Percentiles rank a stretch among this genome's conserved stretches.
These are phyloP conservation scores for Spathaspora sp. DNA, from an alignment of 805 yeast species.

Conservation along the genomic window DNA sequence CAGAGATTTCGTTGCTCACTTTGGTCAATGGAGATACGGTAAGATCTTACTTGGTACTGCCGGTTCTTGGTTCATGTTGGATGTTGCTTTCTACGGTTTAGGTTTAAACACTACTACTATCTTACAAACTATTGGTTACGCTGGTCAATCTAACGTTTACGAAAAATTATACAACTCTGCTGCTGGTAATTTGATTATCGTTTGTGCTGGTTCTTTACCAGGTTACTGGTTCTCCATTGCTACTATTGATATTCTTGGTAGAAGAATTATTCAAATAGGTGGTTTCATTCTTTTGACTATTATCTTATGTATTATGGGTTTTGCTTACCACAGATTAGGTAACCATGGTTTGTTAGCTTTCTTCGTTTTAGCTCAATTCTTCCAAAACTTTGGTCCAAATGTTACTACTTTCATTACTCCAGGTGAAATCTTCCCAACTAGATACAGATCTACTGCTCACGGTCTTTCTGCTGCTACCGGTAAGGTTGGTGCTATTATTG, in stretches of 20 bases:
- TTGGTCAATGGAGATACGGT: constrained; percentile 82
- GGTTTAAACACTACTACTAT: constrained; percentile 79
- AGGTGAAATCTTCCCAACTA: constrained; percentile 90
- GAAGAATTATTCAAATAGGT: constrained; percentile 75
- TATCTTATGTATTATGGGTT: constrained; percentile 77
- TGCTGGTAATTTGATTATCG: constrained; percentile 88
- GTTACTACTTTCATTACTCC: constrained; percentile 88
- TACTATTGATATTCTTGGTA: constrained; percentile 75
- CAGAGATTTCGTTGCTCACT: constrained; percentile 68
- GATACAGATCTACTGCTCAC: constrained; percentile 94
- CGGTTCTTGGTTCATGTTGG: constrained; percentile 86
- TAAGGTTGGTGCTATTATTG: constrained; percentile 90
- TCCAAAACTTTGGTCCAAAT: constrained; percentile 92
- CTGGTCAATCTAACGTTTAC: constrained; percentile 64
- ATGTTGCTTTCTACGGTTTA: constrained; percentile 88
- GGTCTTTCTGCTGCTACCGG: constrained; percentile 93
- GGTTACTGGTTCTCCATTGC: constrained; percentile 89
- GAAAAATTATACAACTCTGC: constrained; percentile 67
- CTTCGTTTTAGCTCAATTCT: constrained; percentile 79
- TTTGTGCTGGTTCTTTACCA: constrained; percentile 93
- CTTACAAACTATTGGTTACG: constrained; percentile 80
- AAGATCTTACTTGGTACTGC: constrained; percentile 86
- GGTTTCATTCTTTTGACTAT: constrained; percentile 73
- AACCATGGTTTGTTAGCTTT: constrained; percentile 75
- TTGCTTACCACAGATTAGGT: constrained; percentile 69